These are phyloP conservation scores for Nicotiana obtusifolia DNA, from an alignment of 257 asterid genomes.

Conservation along the genomic window DNA sequence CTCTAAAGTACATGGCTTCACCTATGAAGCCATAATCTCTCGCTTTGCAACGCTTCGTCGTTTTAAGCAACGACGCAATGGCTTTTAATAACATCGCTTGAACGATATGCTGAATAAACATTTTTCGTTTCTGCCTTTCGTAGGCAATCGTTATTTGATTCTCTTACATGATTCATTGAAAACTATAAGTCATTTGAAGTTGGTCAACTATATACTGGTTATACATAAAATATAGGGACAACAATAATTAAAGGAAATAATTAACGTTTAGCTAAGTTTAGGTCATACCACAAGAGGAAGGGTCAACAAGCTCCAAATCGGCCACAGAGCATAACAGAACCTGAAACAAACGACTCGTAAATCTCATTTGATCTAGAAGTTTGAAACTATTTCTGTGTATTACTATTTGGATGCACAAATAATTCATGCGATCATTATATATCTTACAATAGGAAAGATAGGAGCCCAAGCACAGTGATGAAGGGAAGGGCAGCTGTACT, in stretches of 20 bases:
- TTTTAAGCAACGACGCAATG: no score
- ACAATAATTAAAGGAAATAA: not conserved
- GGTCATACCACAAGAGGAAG: slow-evolving; percentile 51
- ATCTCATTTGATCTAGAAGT: not conserved
- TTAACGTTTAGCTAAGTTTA: not conserved
- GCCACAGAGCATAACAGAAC: slow-evolving; percentile 56
- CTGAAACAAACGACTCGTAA: slow-evolving; percentile 23
- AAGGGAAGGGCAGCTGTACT: slow-evolving; percentile 49
- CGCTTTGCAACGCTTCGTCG: no score
- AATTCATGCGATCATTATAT: not conserved
- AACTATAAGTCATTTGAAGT: not conserved
- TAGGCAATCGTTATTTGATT: not conserved
- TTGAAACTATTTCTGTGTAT: not conserved
- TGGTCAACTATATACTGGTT: not conserved
- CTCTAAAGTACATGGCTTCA: no score
- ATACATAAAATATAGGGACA: not conserved
- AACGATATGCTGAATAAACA: not conserved
- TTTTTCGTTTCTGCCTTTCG: not conserved
- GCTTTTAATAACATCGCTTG: no score
- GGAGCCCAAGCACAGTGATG: slow-evolving; percentile 40
- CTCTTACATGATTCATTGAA: not conserved
- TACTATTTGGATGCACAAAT: not conserved
- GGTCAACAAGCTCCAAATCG: slow-evolving; percentile 57
- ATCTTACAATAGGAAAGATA: slow-evolving; percentile 54
- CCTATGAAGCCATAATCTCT: no score